Base-by-base conservation (phyloP, 2,329 filamentous ascomycete genomes). In the Lecanicillium sp. region DNA sequence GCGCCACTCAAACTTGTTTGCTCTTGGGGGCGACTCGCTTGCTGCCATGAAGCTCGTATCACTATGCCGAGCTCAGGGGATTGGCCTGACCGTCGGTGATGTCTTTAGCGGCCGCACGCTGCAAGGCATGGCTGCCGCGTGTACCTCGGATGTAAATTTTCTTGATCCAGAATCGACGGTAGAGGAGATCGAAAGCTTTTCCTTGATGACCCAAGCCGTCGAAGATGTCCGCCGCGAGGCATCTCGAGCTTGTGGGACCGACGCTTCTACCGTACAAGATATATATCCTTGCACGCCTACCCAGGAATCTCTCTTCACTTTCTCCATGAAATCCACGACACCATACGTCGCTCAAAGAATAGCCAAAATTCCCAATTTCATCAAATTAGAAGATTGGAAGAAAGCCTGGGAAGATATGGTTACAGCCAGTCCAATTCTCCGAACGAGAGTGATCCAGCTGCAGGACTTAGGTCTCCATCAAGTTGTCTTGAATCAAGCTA, bases 11-110 rank as follows among this genome's bases (percentile, higher is more conserved):
- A 49, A 32, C 32, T 49, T 49, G 24, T 11, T 49, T 24, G 21
- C 29, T 5, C 26, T 49, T 2, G 46, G 39, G 3, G 46, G 46
- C 11, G 72, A 77, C 56, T 77, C 74, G 0, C 62, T 77, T 4
- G 63, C 65, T 3, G 73, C 74, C 2, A 77, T 77, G 73, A 69
- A 66, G 51, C 61, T 77, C 0, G 71, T 74, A 0, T 65, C 71
- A 0, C 58, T 64, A 8, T 67, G 71, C 1, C 64, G 69, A 24
- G 62, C 60, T 3, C 56, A 57, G 19, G 65, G 64, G 4, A 57
- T 74, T n/a, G 53, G 61, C 0, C 56, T 77, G 23, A 71, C 68
- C 0, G 72, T 76, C 0, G 67, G 68, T 1, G 66, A 64, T 33
- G 65, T 74, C 44, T 74, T 77, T 50, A 64, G 62, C 24, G 61